Evolutionary conservation across 257 asterid genomes (phyloP).

Genomic region (Oldenlandia corymbosa): DNA sequence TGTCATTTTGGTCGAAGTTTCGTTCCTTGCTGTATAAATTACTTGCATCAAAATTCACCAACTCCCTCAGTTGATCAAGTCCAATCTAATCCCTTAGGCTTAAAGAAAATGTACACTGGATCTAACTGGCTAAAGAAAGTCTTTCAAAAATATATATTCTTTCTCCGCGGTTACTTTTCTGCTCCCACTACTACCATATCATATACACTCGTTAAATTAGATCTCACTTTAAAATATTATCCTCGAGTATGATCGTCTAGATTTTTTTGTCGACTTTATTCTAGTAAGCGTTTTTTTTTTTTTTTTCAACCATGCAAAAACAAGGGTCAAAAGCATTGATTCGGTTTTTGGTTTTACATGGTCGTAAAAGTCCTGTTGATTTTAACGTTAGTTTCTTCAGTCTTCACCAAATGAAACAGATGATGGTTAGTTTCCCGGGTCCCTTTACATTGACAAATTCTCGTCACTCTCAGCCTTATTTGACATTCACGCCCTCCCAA

Average conservation of each 20-base stretch:
- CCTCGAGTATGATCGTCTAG: no score
- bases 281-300: no score
- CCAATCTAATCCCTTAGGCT: neutral
- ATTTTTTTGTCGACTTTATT: no score
- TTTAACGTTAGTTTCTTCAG: neutral
- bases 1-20: no score
- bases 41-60: no score
- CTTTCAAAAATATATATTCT: neutral
- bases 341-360: constrained; percentile 9
- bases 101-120: no score
- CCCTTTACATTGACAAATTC: constrained; percentile 26
- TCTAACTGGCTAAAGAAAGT: no score
- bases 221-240: no score
- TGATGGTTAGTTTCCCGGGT: neutral
- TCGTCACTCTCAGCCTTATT: neutral
- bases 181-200: neutral
- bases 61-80: constrained; percentile 2
- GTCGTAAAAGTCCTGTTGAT: constrained; percentile 24
- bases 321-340: constrained; percentile 22
- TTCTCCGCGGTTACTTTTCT: constrained; percentile 1
- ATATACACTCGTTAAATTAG: no score
- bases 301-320: neutral
- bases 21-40: no score
- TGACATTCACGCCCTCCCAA: neutral
- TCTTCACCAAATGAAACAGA: constrained; percentile 30